Conservation (phyloP, 164 flowering plant species). For the Brasenia schreberi region DNA sequence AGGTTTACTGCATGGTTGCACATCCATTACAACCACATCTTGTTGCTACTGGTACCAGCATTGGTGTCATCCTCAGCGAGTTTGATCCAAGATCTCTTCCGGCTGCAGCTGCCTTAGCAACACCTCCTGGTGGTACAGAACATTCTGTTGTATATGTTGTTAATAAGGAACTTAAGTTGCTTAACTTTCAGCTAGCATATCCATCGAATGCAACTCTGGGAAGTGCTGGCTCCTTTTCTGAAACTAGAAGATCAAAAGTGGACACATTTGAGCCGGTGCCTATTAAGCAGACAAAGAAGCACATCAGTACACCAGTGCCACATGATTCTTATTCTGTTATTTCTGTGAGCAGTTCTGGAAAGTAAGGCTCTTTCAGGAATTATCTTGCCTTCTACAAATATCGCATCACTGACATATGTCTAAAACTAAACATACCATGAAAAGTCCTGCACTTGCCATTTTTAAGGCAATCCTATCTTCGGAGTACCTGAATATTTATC, state of each 20-base stretch:
- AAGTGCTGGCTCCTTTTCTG: conserved; percentile 70
- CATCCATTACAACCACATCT: conserved; percentile 97
- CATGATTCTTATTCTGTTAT: conserved; percentile 93
- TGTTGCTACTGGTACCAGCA: conserved; percentile 92
- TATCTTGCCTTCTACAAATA: neutral
- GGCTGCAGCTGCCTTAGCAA: conserved; percentile 73
- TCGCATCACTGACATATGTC: too few species aligned
- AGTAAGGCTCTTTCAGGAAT: conserved; percentile 63
- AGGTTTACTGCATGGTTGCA: conserved; percentile 97
- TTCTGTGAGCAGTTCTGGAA: conserved; percentile 96
- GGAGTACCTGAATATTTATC: too few species aligned
- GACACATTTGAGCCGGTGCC: conserved; percentile 60
- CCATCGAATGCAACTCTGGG: conserved; percentile 82
- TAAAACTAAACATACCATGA: too few species aligned
- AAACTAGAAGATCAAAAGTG: conserved; percentile 55
- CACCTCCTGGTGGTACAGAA: conserved; percentile 74
- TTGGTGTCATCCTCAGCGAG: conserved; percentile 86
- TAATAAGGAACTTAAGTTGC: conserved; percentile 72
- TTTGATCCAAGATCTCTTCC: conserved; percentile 94
- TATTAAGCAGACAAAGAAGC: conserved; percentile 87
- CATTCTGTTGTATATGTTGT: conserved; percentile 85
- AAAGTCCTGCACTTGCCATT: too few species aligned
- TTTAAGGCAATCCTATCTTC: too few species aligned
- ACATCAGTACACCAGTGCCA: conserved; percentile 88
- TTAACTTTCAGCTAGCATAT: conserved; percentile 73